A percentile compares a stretch with the other conserved stretches of the same genome.
Conservation (phyloP, 345 rosid genomes). For the Murraya koenigii region DNA sequence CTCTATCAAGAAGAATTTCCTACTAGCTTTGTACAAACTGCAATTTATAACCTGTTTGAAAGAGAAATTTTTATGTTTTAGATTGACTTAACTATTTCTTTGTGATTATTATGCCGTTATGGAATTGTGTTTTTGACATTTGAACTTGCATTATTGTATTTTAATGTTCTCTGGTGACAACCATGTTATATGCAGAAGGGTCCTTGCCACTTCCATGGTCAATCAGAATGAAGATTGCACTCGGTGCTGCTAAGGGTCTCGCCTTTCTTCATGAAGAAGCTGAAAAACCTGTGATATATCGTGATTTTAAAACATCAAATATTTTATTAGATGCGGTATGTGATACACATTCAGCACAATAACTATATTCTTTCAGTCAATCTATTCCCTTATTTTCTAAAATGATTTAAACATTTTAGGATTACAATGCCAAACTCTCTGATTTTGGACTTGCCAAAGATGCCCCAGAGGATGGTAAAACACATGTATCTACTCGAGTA, state of each 20-base stretch:
- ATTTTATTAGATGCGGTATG: conserved; percentile 72
- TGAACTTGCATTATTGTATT: conserved; percentile 15
- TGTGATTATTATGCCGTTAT: not conserved
- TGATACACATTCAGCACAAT: not conserved
- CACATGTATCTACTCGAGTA: conserved; percentile 81
- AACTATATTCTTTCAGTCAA: not conserved
- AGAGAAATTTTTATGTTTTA: not conserved
- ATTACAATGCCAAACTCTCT: conserved; percentile 82
- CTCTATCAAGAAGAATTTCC: not conserved
- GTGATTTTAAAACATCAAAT: conserved; percentile 84
- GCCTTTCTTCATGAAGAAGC: conserved; percentile 88
- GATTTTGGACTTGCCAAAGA: conserved; percentile 90
- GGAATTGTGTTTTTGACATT: not conserved
- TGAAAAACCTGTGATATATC: conserved; percentile 76
- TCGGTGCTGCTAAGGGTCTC: conserved; percentile 84
- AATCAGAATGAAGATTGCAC: conserved; percentile 75
- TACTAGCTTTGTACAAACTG: not conserved
- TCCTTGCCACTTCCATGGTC: conserved; percentile 89
- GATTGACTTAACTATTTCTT: not conserved
- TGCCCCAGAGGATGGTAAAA: conserved; percentile 78
- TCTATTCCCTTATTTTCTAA: not conserved
- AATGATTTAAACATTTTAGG: conserved; percentile 39
- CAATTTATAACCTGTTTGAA: not conserved
- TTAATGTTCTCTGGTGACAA: conserved; percentile 33
- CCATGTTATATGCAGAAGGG: conserved; percentile 51